phyloP scores from a whole-genome alignment of 2,329 filamentous ascomycete species.

The Diaporthe citrichinensis region DNA sequence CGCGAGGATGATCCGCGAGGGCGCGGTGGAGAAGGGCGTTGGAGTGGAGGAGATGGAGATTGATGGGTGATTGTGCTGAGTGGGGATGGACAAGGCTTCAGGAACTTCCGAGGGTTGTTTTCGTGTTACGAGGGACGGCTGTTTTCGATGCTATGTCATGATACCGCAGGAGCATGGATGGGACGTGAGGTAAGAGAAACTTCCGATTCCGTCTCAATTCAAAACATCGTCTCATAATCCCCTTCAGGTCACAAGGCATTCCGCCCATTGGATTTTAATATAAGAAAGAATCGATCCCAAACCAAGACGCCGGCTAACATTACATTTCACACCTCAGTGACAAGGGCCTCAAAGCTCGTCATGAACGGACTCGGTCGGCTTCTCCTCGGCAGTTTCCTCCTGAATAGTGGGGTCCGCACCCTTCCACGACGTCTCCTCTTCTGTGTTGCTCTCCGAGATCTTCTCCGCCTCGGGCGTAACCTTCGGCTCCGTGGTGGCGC shows the following conservation, averaged over 20 bases:
- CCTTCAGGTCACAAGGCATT: neutral
- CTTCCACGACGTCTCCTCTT: constrained; percentile 48
- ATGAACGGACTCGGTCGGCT: constrained; percentile 36
- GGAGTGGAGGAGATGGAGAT: constrained; percentile 64
- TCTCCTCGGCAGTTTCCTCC: constrained; percentile 37
- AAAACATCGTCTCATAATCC: neutral
- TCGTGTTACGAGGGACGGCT: neutral
- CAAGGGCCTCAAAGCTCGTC: constrained; percentile 37
- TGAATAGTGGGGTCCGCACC: constrained; percentile 49
- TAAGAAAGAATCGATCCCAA: constrained; percentile 24
- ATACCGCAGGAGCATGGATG: constrained; percentile 31
- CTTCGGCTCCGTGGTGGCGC: constrained; percentile 44
- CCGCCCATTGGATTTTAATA: neutral
- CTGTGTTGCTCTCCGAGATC: constrained; percentile 36
- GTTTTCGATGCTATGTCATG: constrained; percentile 5
- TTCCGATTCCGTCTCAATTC: neutral
- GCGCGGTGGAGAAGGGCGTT: constrained; percentile 63
- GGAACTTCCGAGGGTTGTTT: too few species aligned
- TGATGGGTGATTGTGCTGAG: constrained; percentile 50
- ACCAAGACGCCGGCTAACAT: constrained; percentile 38
- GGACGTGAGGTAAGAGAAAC: constrained; percentile 19
- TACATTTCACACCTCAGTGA: constrained; percentile 17
- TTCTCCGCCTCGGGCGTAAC: constrained; percentile 39
- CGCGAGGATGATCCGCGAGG: constrained; percentile 72
- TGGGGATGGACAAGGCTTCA: neutral